These are phyloP conservation scores for Penicillium verrucosum DNA, from an alignment of 2,329 filamentous ascomycete genomes.

Conservation along the genomic window DNA sequence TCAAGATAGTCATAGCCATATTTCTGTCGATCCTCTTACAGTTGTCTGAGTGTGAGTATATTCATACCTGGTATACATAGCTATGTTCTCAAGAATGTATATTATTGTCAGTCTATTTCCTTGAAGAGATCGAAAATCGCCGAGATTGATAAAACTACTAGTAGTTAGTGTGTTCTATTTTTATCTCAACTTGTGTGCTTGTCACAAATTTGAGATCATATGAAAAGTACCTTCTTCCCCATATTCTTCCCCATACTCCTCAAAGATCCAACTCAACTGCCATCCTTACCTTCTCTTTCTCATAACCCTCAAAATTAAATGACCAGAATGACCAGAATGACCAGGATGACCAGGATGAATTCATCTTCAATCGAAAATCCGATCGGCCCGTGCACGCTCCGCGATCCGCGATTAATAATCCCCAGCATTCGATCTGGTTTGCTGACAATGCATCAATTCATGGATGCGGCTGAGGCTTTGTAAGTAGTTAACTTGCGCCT, in stretches of 20 bases:
- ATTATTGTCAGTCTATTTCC: neutral
- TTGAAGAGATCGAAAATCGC: neutral
- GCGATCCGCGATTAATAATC: conserved; percentile 21
- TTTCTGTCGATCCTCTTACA: neutral
- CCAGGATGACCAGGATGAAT: neutral
- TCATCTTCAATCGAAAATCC: neutral
- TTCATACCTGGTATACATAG: neutral
- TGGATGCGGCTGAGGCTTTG: neutral
- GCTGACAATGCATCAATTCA: conserved; percentile 5
- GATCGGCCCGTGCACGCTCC: conserved; percentile 1
- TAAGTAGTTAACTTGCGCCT: conserved; percentile 4
- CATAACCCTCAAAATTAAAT: neutral
- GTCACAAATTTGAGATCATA: neutral
- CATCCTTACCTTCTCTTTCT: neutral
- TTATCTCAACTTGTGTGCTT: neutral
- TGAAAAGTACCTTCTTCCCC: neutral
- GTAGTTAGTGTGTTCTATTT: neutral
- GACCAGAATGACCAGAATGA: neutral
- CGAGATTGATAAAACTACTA: neutral
- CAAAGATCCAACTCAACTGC: neutral
- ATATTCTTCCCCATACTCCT: neutral
- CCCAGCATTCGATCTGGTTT: conserved; percentile 9
- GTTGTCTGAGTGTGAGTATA: neutral
- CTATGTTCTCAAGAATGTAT: neutral
- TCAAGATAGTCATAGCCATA: neutral